Base-by-base conservation (phyloP, 257 asterid species). In the Anisodus acutangulus region DNA sequence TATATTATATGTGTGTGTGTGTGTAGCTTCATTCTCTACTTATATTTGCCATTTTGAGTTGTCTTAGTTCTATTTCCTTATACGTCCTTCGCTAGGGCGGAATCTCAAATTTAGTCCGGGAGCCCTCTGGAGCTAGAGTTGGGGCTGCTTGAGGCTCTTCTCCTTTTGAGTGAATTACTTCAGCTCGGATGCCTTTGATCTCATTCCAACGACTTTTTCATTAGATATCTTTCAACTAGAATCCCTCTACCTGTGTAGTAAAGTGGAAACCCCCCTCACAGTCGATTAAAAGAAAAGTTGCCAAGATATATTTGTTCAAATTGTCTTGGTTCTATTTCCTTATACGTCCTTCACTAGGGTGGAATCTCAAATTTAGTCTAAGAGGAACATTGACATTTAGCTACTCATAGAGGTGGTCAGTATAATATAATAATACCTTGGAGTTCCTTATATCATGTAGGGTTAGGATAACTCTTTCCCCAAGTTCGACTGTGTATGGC, bases 391-490 rank as follows among this genome's bases (percentile, higher is more conserved):
- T 74, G 80, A 49, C 43, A 47, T n/a, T 47, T 45, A 45, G 58
- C 80, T 16, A 45, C n/a, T 47, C 60, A 74, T 47, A 22, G 43
- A 19, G 59, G 41, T n/a, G 47, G 41, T 47, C 39, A 47, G 5
- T 74, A 19, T 72, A 47, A 74, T 19, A 11, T 72, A 47, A 1
- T 74, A 19, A 49, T 74, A 19, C 60, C 12, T 74, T 26, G 19
- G 78, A 69, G 43, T 74, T 74, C 60, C 16, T 69, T 76, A 76
- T 76, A 7, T 76, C 5, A 8, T 22, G 64, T 26, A 49, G 60
- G 47, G 59, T 51, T 26, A 26, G 59, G 63, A 76, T 7, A 15
- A 26, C 6, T 26, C 43, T 45, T 26, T 51, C 13, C 17, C 26
- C 63, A 51, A 26, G 19, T 51, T 76, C 51, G 63, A 51, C 15